phyloP scores from a whole-genome alignment of 192 early-diverging fungal species.

The Entomortierella lignicola region DNA sequence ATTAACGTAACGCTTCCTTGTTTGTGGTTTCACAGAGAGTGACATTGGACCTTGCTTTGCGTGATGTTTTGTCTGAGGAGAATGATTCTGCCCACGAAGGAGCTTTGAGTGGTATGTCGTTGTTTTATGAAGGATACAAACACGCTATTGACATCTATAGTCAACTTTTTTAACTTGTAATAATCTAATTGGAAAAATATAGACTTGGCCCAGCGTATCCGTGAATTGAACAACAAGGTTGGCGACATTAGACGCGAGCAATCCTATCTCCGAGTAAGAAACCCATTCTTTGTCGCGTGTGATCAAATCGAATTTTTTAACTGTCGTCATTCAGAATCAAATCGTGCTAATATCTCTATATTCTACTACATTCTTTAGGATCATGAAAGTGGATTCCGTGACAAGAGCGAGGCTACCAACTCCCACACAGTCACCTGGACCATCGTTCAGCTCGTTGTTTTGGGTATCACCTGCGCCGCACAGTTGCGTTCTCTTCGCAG shows the following conservation, averaged over 20 bases:
- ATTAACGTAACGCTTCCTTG: not conserved
- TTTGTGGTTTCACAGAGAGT: slow-evolving; percentile 40
- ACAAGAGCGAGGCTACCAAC: slow-evolving; percentile 86
- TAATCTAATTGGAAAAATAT: not conserved
- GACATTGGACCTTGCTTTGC: slow-evolving; percentile 59
- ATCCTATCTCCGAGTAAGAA: slow-evolving; percentile 83
- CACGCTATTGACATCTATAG: not conserved
- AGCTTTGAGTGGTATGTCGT: slow-evolving; percentile 50
- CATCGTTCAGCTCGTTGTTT: slow-evolving; percentile 82
- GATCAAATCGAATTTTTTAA: too few relatives aligned
- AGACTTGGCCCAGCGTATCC: slow-evolving; percentile 78
- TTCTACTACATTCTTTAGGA: slow-evolving; percentile 64
- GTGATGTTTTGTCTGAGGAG: slow-evolving; percentile 56
- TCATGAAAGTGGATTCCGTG: slow-evolving; percentile 88
- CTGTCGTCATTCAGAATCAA: too few relatives aligned
- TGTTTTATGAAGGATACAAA: not conserved
- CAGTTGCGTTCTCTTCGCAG: slow-evolving; percentile 85
- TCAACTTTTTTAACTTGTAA: not conserved
- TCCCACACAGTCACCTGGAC: slow-evolving; percentile 88
- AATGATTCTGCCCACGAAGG: slow-evolving; percentile 38
- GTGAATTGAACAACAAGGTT: slow-evolving; percentile 82
- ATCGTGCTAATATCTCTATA: too few relatives aligned
- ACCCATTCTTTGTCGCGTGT: not conserved
- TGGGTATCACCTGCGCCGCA: slow-evolving; percentile 82
- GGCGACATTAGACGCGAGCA: slow-evolving; percentile 90